phyloP scores from a whole-genome alignment of 2,329 filamentous ascomycete genomes.

The Cephalotrichum gorgonifer region DNA sequence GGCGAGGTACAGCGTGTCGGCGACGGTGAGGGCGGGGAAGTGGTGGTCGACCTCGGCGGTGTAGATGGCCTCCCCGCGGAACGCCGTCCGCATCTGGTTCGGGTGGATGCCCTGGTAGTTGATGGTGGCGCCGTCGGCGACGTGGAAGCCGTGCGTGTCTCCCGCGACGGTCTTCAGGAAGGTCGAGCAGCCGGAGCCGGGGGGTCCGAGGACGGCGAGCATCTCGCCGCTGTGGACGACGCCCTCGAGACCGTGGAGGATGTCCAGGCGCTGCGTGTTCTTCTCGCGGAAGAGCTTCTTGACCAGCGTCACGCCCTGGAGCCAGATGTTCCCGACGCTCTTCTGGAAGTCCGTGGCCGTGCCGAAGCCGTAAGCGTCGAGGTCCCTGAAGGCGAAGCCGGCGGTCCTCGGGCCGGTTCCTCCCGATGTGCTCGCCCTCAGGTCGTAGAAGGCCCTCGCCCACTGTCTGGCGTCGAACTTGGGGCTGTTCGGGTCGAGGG shows the following conservation, averaged over 20 bases:
- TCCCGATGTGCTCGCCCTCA: slow-evolving; percentile 13
- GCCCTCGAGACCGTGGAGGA: slow-evolving; percentile 41
- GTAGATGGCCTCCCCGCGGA: slow-evolving; percentile 53
- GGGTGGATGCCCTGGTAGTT: slow-evolving; percentile 54
- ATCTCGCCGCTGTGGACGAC: slow-evolving; percentile 43
- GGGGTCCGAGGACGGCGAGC: slow-evolving; percentile 45
- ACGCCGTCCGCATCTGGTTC: slow-evolving; percentile 44
- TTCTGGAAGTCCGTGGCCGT: slow-evolving; percentile 30
- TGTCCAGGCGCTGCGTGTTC: slow-evolving; percentile 29
- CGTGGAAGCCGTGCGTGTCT: slow-evolving; percentile 53
- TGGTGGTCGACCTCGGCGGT: slow-evolving; percentile 56
- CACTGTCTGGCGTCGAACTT: slow-evolving; percentile 30
- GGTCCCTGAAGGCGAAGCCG: slow-evolving; percentile 29
- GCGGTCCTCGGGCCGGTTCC: slow-evolving; percentile 18
- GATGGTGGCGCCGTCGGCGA: slow-evolving; percentile 46
- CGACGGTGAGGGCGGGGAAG: slow-evolving; percentile 48
- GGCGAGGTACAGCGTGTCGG: slow-evolving; percentile 52
- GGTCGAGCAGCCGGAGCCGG: slow-evolving; percentile 51
- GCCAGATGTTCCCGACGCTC: slow-evolving; percentile 26
- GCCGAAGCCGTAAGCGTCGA: slow-evolving; percentile 31
- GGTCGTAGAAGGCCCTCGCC: slow-evolving; percentile 26
- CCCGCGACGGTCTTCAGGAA: slow-evolving; percentile 48
- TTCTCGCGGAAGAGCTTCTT: slow-evolving; percentile 15
- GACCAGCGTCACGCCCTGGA: slow-evolving; percentile 15
- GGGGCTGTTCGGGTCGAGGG: slow-evolving; percentile 26